These are phyloP conservation scores for Teratosphaeria pseudoeucalypti DNA, from an alignment of 2,329 filamentous ascomycete species.

Conservation along the genomic window DNA sequence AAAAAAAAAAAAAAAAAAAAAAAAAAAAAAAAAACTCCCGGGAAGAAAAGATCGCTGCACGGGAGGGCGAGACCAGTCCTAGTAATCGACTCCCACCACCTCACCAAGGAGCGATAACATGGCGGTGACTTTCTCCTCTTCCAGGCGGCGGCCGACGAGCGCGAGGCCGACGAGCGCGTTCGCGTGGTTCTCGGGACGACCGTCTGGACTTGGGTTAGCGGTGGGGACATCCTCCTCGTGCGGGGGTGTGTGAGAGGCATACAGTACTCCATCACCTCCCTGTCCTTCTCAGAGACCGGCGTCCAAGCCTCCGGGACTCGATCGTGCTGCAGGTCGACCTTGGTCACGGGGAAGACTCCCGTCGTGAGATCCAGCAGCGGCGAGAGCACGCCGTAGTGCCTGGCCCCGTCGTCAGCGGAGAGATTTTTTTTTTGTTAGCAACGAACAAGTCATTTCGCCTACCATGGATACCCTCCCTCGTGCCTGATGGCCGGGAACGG, in stretches of 20 bases:
- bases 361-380: slow-evolving; percentile 7
- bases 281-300: slow-evolving; percentile 6
- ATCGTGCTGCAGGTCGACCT: slow-evolving; percentile 10
- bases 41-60: too few species aligned
- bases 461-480: slow-evolving; percentile 5
- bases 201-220: background rate
- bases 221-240: background rate
- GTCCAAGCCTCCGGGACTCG: background rate
- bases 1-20: too few species aligned
- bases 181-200: slow-evolving; percentile 32
- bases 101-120: background rate
- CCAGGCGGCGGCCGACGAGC: slow-evolving; percentile 40
- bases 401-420: too few species aligned
- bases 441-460: too few species aligned
- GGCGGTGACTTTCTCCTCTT: slow-evolving; percentile 42
- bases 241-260: background rate
- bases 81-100: background rate
- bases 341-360: slow-evolving; percentile 11
- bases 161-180: slow-evolving; percentile 42
- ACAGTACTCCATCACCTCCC: slow-evolving; percentile 5
- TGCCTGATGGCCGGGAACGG: slow-evolving; percentile 9
- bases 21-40: too few species aligned
- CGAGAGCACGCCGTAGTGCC: slow-evolving; percentile 6
- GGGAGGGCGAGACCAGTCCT: too few species aligned
- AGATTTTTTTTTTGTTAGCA: too few species aligned